These are phyloP conservation scores for Alternaria arbusti DNA, from an alignment of 2,329 filamentous ascomycete genomes.

Conservation along the genomic window DNA sequence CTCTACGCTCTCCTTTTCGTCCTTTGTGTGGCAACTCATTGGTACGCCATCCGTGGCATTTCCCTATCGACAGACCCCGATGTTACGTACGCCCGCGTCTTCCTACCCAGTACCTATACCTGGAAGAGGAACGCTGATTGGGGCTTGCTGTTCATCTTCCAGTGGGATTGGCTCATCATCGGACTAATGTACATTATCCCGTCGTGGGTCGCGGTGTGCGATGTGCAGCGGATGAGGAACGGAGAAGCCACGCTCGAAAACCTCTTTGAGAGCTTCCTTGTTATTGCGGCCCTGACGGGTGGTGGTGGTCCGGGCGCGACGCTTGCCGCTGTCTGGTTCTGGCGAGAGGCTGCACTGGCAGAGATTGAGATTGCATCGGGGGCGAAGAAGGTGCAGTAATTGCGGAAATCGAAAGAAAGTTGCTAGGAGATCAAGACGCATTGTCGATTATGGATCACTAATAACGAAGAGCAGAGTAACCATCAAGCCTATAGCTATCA, in stretches of 20 bases:
- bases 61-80: conserved; percentile 15
- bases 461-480: neutral
- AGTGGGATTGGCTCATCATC: conserved; percentile 26
- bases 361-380: conserved; percentile 13
- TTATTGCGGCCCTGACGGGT: conserved; percentile 5
- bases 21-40: conserved; percentile 12
- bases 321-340: conserved; percentile 22
- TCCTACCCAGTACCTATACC: conserved; percentile 13
- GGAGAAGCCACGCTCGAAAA: conserved; percentile 10
- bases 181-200: conserved; percentile 3
- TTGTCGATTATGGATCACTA: neutral
- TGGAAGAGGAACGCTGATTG: conserved; percentile 11
- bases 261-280: conserved; percentile 12
- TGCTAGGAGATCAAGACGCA: neutral
- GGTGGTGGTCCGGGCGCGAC: conserved; percentile 19
- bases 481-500: neutral
- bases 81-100: conserved; percentile 15
- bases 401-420: neutral
- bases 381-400: conserved; percentile 17
- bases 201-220: conserved; percentile 17
- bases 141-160: conserved; percentile 25
- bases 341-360: conserved; percentile 22
- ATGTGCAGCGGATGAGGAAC: conserved; percentile 18
- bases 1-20: conserved; percentile 15
- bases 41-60: conserved; percentile 17